These are phyloP conservation scores for Backusella parvicylindrica DNA, from an alignment of 192 early-diverging fungal species.

Conservation along the genomic window DNA sequence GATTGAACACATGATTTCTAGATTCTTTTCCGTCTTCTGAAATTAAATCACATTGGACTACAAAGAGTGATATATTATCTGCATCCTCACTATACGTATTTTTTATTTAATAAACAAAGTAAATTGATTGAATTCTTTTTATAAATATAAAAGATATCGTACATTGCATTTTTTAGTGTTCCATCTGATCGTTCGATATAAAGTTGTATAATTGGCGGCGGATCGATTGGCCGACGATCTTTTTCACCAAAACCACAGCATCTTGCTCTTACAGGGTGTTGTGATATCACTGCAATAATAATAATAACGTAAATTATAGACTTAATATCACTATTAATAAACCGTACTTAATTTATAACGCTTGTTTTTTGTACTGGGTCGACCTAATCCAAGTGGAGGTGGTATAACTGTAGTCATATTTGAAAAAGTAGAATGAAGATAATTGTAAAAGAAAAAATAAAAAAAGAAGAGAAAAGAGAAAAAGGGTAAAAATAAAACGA, in stretches of 20 bases:
- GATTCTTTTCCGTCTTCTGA: conserved; percentile 24
- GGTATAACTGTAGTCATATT: not conserved
- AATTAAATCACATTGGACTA: conserved; percentile 36
- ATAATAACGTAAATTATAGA: not conserved
- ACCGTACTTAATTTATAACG: not conserved
- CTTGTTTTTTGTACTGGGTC: not conserved
- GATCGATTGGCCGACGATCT: conserved; percentile 62
- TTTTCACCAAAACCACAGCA: conserved; percentile 72
- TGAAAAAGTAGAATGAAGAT: not conserved
- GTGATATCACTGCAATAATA: conserved; percentile 38
- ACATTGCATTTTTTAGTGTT: conserved; percentile 29
- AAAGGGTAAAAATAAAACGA: not conserved
- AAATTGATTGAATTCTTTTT: not conserved
- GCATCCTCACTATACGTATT: conserved; percentile 36
- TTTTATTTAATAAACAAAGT: conserved; percentile 56
- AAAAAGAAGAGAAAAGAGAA: not conserved
- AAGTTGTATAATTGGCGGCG: conserved; percentile 64
- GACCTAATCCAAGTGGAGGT: conserved; percentile 3
- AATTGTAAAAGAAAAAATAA: not conserved
- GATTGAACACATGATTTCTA: conserved; percentile 35
- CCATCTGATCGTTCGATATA: conserved; percentile 36
- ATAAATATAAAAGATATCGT: conserved; percentile 11
- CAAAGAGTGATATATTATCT: conserved; percentile 20
- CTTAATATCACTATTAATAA: not conserved
- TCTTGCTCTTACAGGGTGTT: conserved; percentile 63